Evolutionary conservation across 2,329 filamentous ascomycete species (phyloP).

Genomic region (Aspergillus ochraceoroseus): DNA sequence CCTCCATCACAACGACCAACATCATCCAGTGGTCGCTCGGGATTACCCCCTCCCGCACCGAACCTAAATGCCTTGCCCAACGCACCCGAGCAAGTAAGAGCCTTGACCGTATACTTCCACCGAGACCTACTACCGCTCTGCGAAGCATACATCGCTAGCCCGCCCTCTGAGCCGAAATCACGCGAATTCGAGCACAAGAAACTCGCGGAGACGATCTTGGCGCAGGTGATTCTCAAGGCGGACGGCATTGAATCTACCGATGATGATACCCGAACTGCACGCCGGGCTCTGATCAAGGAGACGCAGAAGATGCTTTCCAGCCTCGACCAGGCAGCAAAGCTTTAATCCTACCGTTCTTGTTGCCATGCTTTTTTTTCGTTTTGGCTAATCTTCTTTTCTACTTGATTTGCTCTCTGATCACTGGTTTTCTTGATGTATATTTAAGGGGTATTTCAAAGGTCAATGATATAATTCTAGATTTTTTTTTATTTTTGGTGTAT

Average conservation of each 20-base stretch:
- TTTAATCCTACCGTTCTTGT: constrained; percentile 7
- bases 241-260: constrained; percentile 72
- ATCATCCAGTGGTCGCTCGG: constrained; percentile 14
- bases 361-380: not conserved
- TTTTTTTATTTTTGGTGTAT: no score
- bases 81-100: constrained; percentile 38
- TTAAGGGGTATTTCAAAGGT: no score
- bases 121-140: constrained; percentile 38
- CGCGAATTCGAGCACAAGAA: constrained; percentile 44
- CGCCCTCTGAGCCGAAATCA: constrained; percentile 39
- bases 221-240: constrained; percentile 50
- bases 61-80: constrained; percentile 33
- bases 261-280: constrained; percentile 53
- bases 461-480: no score
- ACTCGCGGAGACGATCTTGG: constrained; percentile 43
- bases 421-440: no score
- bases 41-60: constrained; percentile 30
- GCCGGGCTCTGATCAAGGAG: constrained; percentile 42
- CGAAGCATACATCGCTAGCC: constrained; percentile 36
- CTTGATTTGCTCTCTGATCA: no score
- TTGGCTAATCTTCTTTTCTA: constrained; percentile 6
- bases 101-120: constrained; percentile 36
- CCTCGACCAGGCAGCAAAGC: constrained; percentile 34
- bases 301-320: constrained; percentile 38
- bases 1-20: constrained; percentile 20